Conservation (phyloP, 768 basidiomycete genomes). For the Chalciporus pseudorubinellus region DNA sequence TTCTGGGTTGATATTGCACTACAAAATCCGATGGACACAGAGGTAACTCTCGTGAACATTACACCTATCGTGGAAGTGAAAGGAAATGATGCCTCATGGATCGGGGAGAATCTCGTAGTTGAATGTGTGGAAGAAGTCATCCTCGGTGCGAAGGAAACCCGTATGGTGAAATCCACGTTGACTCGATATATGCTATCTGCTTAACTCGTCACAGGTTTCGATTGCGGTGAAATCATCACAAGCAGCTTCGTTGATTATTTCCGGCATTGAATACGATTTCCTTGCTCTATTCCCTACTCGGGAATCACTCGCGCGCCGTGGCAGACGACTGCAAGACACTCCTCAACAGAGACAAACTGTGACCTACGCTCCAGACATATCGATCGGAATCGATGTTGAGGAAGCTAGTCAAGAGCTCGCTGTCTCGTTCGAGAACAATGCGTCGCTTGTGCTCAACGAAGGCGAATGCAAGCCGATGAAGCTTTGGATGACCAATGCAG, state of each 20-base stretch:
- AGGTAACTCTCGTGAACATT: slow-evolving; percentile 64
- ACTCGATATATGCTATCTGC: background rate
- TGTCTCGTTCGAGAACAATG: slow-evolving; percentile 54
- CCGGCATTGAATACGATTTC: slow-evolving; percentile 64
- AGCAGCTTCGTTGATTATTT: slow-evolving; percentile 54
- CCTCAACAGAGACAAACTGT: slow-evolving; percentile 62
- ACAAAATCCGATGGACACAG: slow-evolving; percentile 70
- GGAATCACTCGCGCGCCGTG: slow-evolving; percentile 69
- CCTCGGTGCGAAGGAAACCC: slow-evolving; percentile 61
- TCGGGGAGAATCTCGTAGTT: slow-evolving; percentile 47
- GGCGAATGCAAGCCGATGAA: slow-evolving; percentile 62
- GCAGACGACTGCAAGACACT: slow-evolving; percentile 75
- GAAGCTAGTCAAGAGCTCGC: slow-evolving; percentile 63
- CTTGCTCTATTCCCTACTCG: slow-evolving; percentile 65
- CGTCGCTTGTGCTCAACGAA: slow-evolving; percentile 51
- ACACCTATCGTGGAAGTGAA: slow-evolving; percentile 50
- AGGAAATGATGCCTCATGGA: slow-evolving; percentile 29
- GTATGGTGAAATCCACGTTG: slow-evolving; percentile 46
- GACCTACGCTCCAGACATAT: slow-evolving; percentile 68
- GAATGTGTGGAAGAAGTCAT: slow-evolving; percentile 60
- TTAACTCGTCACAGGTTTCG: slow-evolving; percentile 46
- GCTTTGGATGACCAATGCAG: slow-evolving; percentile 66
- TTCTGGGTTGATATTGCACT: slow-evolving; percentile 77
- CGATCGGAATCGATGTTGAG: slow-evolving; percentile 60
- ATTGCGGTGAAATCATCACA: slow-evolving; percentile 55